Evolutionary conservation across 2,329 filamentous ascomycete genomes (phyloP).

Genomic region (Aspergillus unguis): DNA sequence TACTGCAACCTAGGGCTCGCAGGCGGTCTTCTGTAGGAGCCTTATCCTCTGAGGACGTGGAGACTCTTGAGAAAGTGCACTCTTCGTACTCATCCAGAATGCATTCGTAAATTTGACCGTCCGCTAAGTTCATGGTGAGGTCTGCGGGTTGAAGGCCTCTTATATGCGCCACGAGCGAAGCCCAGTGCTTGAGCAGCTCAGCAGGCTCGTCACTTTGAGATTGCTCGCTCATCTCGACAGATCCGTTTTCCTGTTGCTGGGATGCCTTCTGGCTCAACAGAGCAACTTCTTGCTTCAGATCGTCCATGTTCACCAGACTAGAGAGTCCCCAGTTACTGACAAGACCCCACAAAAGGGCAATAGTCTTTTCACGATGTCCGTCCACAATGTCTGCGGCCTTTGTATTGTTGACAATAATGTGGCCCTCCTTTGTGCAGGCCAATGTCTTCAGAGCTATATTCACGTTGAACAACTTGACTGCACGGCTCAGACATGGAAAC

Average conservation of each 20-base stretch:
- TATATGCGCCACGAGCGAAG: slow-evolving; percentile 48
- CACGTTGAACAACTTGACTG: slow-evolving; percentile 59
- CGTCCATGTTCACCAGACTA: slow-evolving; percentile 54
- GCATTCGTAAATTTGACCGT: slow-evolving; percentile 52
- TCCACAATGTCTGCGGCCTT: slow-evolving; percentile 59
- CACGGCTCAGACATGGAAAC: slow-evolving; percentile 53
- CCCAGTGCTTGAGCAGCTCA: slow-evolving; percentile 55
- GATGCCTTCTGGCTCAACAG: slow-evolving; percentile 37
- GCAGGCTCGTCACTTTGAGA: slow-evolving; percentile 30
- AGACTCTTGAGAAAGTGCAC: slow-evolving; percentile 30
- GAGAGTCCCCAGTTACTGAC: slow-evolving; percentile 56
- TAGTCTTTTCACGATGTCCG: slow-evolving; percentile 62
- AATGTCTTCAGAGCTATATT: slow-evolving; percentile 56
- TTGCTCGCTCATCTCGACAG: neutral
- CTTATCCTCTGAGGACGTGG: neutral
- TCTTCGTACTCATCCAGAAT: slow-evolving; percentile 58
- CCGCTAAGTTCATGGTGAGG: slow-evolving; percentile 57
- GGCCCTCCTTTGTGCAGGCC: slow-evolving; percentile 41
- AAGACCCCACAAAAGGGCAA: slow-evolving; percentile 59
- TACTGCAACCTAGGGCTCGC: slow-evolving; percentile 40
- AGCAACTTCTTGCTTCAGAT: slow-evolving; percentile 51
- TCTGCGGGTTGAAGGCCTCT: slow-evolving; percentile 50
- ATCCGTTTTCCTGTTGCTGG: slow-evolving; percentile 17
- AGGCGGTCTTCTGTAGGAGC: slow-evolving; percentile 33
- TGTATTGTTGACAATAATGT: slow-evolving; percentile 43